Evolutionary conservation across 257 asterid species (phyloP), one percentile per base, ranked within the genome.

Genomic region (Primulina eburnea): DNA sequence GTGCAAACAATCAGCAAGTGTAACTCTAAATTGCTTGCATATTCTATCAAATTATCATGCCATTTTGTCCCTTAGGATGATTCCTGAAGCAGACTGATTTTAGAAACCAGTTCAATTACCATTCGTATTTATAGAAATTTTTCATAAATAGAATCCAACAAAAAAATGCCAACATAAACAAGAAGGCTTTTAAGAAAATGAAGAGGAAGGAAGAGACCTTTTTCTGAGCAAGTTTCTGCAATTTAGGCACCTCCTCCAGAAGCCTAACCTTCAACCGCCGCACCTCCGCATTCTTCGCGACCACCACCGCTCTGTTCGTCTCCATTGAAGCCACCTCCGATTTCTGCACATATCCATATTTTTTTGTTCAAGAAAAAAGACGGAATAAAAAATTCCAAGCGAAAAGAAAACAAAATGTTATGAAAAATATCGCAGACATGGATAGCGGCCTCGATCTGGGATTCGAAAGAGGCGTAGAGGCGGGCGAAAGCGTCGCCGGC

Each of bases 251-350:
- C 74, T 89, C 99, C 37, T 89, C 96, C 84, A 86, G 29, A 66
- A 93, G 81, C 77, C 91, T 76, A 6, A 91, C 97, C 84, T 93
- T 93, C 18, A 80, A 80, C 52, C 99, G 90, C 10, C 99, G 88
- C 68, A 93, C 82, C 86, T 93, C 98, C 4, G 99, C 96, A 47
- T 89, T 82, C 89, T 90, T 64, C 55, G 99, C 97, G 71, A 93
- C 99, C 59, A 75, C 84, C n/a, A 81, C 72, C 2, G 99, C 99
- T 81, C 97, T 86, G 77, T 90, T 90, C 26, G 83, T 82, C 89
- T 93, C 96, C 9, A 65, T 66, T 29, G 85, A 79, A 26, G 92
- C 96, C 76, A 62, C 74, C 77, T 86, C 88, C 71, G 89, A 77
- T 81, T 87, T 93, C 97, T 78, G 61, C 7, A 62, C 24, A 63